Base-by-base conservation (phyloP, 495 filamentous ascomycete genomes). In the Collariella sp. region DNA sequence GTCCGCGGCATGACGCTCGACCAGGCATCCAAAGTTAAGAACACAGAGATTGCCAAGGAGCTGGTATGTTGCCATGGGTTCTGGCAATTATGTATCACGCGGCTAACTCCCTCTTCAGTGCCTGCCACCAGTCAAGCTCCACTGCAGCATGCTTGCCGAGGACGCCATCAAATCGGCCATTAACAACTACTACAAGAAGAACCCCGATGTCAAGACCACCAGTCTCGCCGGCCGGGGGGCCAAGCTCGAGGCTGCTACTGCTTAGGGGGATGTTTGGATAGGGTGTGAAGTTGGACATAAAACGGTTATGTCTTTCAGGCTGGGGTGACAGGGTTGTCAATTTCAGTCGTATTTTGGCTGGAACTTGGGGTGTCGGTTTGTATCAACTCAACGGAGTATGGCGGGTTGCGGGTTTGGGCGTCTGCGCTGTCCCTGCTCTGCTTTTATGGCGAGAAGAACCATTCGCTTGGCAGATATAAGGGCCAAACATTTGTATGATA, bases 111-210 rank as follows among this genome's bases (percentile, higher is more conserved):
- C 31, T 15, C 16, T 24, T 4, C 33, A 65, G 58, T 96, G 93
- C 64, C 71, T 93, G 61, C 93, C 93, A 13, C 93, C 93, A 38
- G 93, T 98, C 45, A 98, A 98, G 73, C 70, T 96, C 26, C 94
- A 99, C 73, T 99, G 94, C 80, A 96, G 91, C 54, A 96, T 99
- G 88, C 83, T 99, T 54, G 94, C 94, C 23, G 94, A 99, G 74
- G 62, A 99, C 68, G 94, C 94, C 55, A 96, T 99, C 81, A 96
- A 96, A 74, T 91, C 89, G n/a, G 94, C 94, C 54, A 96, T 97
- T 70, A 86, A 83, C 50, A 91, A 98, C 71, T 97, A 96, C 78
- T 90, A 95, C 77, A 89, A 83, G 67, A 97, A 97, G 81, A 91
- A 88, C 78, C 87, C 88, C 52, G 80, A 85, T 35, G 81, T 81